Percentiles rank a stretch among this genome's conserved stretches.
These are phyloP conservation scores for Cyclotella kingstonii DNA, from an alignment of 108 stramenopile genomes.

Conservation along the genomic window DNA sequence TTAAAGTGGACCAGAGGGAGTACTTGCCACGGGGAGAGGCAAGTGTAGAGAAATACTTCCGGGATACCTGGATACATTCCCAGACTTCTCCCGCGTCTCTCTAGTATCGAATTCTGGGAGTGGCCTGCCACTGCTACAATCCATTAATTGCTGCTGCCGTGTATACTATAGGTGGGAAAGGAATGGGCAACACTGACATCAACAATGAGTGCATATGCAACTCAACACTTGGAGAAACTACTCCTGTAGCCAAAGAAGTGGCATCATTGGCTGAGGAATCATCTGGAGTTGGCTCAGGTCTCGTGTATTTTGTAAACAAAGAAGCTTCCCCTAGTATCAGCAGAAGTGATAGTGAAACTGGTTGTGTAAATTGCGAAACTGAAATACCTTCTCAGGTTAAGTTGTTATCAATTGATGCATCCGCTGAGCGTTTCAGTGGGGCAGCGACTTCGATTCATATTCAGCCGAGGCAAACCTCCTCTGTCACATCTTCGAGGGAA, in stretches of 20 bases:
- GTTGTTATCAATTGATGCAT: conserved; percentile 1
- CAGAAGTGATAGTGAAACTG: conserved; percentile 19
- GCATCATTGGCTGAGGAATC: background rate
- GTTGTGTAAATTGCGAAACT: background rate
- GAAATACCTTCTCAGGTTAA: background rate
- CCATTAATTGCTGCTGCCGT: too few species aligned
- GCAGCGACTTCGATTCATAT: conserved; percentile 5
- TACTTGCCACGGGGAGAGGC: too few species aligned
- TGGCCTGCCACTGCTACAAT: too few species aligned
- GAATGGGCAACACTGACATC: too few species aligned
- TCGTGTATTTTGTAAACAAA: background rate
- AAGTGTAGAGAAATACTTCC: too few species aligned
- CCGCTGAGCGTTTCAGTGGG: background rate
- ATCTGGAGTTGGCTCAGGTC: background rate
- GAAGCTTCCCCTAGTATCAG: conserved; percentile 17
- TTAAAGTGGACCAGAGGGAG: too few species aligned
- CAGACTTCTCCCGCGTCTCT: too few species aligned
- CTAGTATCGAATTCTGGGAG: too few species aligned
- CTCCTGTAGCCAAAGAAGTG: background rate
- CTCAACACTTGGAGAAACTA: background rate
- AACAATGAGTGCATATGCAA: too few species aligned
- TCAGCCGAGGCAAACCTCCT: conserved; percentile 10
- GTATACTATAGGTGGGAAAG: too few species aligned
- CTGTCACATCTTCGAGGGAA: background rate
- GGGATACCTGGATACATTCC: too few species aligned